Evolutionary conservation across 768 basidiomycete species (phyloP), one percentile per base, ranked within the genome.

Genomic region (Aureoboletus auriporus): DNA sequence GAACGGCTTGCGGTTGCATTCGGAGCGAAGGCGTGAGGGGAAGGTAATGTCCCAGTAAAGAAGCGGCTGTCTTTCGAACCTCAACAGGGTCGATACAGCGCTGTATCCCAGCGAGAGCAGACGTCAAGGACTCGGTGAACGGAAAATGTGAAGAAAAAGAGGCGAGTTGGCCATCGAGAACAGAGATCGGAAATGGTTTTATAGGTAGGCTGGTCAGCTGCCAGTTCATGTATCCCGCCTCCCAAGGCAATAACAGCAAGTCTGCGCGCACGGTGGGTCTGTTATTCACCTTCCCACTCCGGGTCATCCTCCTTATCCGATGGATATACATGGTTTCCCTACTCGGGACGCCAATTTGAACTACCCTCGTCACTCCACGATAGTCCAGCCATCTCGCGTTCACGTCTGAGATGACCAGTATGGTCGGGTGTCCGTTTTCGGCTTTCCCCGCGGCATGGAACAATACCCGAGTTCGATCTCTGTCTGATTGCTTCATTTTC

Each of bases 371-470:
- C 17, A 93, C 88, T 16, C 79, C 82, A 8, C 91, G 91, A 63
- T 94, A 95, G 65, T 95, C 90, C 39, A 94, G 79, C 13, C 90
- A 90, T 49, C 91, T 80, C 17, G 91, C 90, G 27, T 89, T 93
- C 6, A 95, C 83, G 56, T 95, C 93, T 1, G 91, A 93, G 4
- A 84, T 87, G 56, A 96, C 74, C 44, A 95, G 78, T 28, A 96
- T 71, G 3, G 79, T 71, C 0, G 83, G 77, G 5, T 16, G 49
- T 31, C 73, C 73, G 2, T 68, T 62, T 14, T 1, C 51, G n/a
- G 27, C 40, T 30, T 44, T 52, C 31, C 47, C 44, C 27, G 51
- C 44, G 16, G 35, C 34, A n/a, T 13, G 46, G 39, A 54, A 64
- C 28, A n/a, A 50, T 27, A 23, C 6, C 49, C 58, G 47, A 83